A percentile compares a stretch with the other conserved stretches of the same genome.
phyloP scores from a whole-genome alignment of 148 eudicot genomes.

The Gaultheria prostrata region DNA sequence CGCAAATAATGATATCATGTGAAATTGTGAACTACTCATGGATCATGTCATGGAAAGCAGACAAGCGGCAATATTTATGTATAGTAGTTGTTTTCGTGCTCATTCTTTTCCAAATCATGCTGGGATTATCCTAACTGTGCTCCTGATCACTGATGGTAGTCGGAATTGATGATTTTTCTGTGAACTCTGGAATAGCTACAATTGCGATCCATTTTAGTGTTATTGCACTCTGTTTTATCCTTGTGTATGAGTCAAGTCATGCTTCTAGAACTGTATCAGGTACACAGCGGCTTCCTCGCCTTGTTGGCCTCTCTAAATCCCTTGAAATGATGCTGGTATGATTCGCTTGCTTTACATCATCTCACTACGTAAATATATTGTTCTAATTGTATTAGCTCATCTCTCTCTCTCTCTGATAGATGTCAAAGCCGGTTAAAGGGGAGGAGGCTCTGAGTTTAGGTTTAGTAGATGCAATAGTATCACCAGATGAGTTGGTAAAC shows the following conservation, averaged over 20 bases:
- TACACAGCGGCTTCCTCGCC: constrained; percentile 91
- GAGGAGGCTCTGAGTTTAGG: constrained; percentile 83
- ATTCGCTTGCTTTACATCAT: constrained; percentile 14
- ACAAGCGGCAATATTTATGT: background rate
- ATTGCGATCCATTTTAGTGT: background rate
- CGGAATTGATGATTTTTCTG: background rate
- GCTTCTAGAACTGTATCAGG: constrained; percentile 41
- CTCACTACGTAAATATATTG: background rate
- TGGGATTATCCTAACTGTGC: background rate
- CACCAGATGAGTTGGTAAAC: constrained; percentile 58
- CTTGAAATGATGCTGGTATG: constrained; percentile 97
- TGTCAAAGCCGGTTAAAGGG: constrained; percentile 72
- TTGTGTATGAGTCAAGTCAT: background rate
- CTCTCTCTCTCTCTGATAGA: constrained; percentile 37
- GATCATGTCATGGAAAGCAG: background rate
- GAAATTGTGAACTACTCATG: background rate
- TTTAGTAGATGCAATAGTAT: constrained; percentile 82
- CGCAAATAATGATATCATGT: background rate
- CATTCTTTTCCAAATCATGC: background rate
- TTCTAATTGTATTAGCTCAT: background rate
- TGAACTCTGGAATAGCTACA: background rate
- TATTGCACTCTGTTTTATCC: background rate
- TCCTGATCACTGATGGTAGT: background rate
- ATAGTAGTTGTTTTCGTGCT: background rate
- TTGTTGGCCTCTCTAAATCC: constrained; percentile 85